Evolutionary conservation across 108 stramenopile species (phyloP), one percentile per base, ranked within the genome.

Genomic region (Epipyxis sp.): DNA sequence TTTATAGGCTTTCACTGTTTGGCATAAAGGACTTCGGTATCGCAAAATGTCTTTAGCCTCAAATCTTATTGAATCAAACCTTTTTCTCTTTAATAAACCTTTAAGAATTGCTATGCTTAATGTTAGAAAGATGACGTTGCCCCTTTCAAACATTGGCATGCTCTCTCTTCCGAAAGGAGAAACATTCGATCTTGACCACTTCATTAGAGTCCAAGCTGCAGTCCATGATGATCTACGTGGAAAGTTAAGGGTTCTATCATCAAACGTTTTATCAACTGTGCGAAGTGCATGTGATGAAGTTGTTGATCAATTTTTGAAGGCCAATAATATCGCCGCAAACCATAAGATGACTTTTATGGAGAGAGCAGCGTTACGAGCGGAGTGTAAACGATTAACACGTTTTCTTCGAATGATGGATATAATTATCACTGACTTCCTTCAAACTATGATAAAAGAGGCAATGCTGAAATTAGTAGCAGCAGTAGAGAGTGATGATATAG

Each of bases 291-390:
- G 87, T 57, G 88, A 90, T 59, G 83, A 87, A 34, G 87, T 89
- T 54, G 85, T 90, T 34, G 88, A 90, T 54, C 54, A 43, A 20
- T 90, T 90, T 37, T 61, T 90, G 40, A 79, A 80, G 54, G 37
- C 40, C 40, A 87, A 87, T 50, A 46, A 68, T n/a, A 88, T 89
- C 59, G 81, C 81, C n/a, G 85, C 86, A 0, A 87, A 90, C 59
- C 87, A 86, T 37, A 86, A 76, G 35, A 90, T 90, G 89, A 89
- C 88, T 0, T 90, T 90, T 59, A 90, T 90, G 89, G 89, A 90
- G 77, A 82, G 89, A 1, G 88, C 89, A 1, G 42, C 81, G 40
- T 68, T 89, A 29, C 87, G 88, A 1, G 40, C 78, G n/a, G 87
- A 90, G 68, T 89, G 89, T 86, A 77, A 85, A 32, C 77, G 81